Base-by-base conservation (phyloP, 1,284 basidiomycete genomes). In the Hemileia vastatrix region DNA sequence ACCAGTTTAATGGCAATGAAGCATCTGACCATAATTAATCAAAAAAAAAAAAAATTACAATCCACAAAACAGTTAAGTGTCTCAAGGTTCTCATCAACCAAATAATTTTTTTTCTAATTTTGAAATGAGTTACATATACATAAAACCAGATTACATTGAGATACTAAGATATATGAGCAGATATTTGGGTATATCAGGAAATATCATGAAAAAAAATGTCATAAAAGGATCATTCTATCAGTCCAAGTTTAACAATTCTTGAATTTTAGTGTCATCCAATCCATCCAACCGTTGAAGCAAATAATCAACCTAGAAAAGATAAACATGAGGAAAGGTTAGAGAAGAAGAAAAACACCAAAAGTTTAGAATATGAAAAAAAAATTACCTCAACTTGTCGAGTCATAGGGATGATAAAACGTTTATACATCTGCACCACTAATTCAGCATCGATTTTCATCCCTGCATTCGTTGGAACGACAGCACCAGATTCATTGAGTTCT, bases 351-450 rank as follows among this genome's bases (percentile, higher is more conserved):
- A 45, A 27, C 33, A 33, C 1, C 4, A 43, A 36, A 13, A 53
- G 15, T 8, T 31, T 23, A 18, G 33, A 27, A 18, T 8, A 13
- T 19, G n/a, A 18, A 48, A 18, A 18, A 1, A 24, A 62, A 74
- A 86, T 63, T 72, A 94, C 94, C 86, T 99, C 95, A 54, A 99
- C 91, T 72, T 94, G 90, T 77, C 94, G 97, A 4, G 95, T 99
- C 67, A 98, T 76, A 4, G 95, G 95, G 64, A 99, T 98, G 67
- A 99, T 91, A 74, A 87, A 92, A 70, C 86, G 87, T 74, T 92
- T 84, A 76, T 98, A 99, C 69, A 99, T 78, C 71, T 88, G 84
- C 18, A 96, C 89, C 6, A 98, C 90, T 47, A 88, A 86, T 66
- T 92, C 88, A 0, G 93, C 86, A 69, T 97, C 92, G 68, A 98